phyloP scores from a whole-genome alignment of 495 filamentous ascomycete genomes.

The Podospora fimiseda region DNA sequence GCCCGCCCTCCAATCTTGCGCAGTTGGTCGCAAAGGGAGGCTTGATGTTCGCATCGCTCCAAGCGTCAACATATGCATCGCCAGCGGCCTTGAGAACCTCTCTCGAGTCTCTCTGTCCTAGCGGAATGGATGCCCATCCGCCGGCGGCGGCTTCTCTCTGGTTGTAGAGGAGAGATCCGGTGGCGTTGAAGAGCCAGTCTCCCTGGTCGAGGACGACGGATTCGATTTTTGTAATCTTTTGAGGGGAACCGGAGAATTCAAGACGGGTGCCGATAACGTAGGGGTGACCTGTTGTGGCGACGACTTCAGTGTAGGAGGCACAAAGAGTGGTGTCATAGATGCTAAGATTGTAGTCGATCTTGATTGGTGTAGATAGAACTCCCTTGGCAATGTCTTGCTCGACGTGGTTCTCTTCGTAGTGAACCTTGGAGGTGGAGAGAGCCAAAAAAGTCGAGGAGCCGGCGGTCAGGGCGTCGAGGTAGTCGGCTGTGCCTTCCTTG shows the following conservation, averaged over 20 bases:
- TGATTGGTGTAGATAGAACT: constrained; percentile 36
- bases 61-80: constrained; percentile 34
- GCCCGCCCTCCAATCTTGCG: constrained; percentile 33
- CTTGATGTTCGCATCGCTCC: constrained; percentile 20
- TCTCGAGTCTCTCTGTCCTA: constrained; percentile 24
- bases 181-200: constrained; percentile 39
- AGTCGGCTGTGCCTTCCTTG: constrained; percentile 20
- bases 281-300: constrained; percentile 27
- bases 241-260: constrained; percentile 8
- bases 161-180: constrained; percentile 26
- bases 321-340: constrained; percentile 39
- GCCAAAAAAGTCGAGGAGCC: constrained; percentile 12
- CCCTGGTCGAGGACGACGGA: constrained; percentile 32
- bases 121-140: constrained; percentile 30
- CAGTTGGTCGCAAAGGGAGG: constrained; percentile 30
- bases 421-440: constrained; percentile 18
- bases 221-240: constrained; percentile 27
- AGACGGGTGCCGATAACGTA: constrained; percentile 36
- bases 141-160: constrained; percentile 20
- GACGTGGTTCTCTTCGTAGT: constrained; percentile 30
- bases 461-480: constrained; percentile 18
- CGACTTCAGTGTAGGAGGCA: constrained; percentile 43
- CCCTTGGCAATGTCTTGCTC: constrained; percentile 29
- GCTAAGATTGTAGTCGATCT: constrained; percentile 40
- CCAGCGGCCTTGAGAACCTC: constrained; percentile 31